These are phyloP conservation scores for Lumnitzera littorea DNA, from an alignment of 345 rosid species.

Conservation along the genomic window DNA sequence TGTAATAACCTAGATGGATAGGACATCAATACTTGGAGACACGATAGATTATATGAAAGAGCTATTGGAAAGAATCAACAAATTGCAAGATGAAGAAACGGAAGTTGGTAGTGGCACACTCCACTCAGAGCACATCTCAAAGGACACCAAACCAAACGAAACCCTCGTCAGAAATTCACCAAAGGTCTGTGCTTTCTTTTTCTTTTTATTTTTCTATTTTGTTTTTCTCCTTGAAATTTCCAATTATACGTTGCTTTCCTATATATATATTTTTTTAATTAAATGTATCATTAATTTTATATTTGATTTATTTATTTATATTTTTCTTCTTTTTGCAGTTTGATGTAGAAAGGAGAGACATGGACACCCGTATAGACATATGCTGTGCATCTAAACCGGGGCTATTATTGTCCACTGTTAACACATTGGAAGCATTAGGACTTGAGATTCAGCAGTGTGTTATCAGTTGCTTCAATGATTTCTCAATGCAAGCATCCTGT, in stretches of 20 bases:
- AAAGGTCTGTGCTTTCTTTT: conserved; percentile 17
- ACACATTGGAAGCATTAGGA: conserved; percentile 28
- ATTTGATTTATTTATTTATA: too few species aligned
- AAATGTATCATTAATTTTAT: background rate
- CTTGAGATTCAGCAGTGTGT: conserved; percentile 39
- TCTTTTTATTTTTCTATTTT: too few species aligned
- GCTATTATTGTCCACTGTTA: conserved; percentile 27
- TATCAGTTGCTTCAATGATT: conserved; percentile 41
- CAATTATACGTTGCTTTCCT: too few species aligned
- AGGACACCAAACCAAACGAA: conserved; percentile 24
- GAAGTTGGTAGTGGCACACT: conserved; percentile 6
- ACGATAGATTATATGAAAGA: conserved; percentile 42
- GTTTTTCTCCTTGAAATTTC: too few species aligned
- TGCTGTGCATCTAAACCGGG: conserved; percentile 32
- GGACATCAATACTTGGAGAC: conserved; percentile 43
- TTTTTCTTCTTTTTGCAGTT: conserved; percentile 19
- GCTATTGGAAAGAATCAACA: conserved; percentile 30
- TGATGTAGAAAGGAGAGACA: conserved; percentile 25
- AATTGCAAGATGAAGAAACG: conserved; percentile 18
- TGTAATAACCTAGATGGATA: conserved; percentile 29
- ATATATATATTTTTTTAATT: background rate
- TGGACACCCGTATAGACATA: conserved; percentile 23
- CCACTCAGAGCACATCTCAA: conserved; percentile 10
- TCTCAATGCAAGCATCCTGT: conserved; percentile 41
- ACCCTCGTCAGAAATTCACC: conserved; percentile 30